Base-by-base conservation (phyloP, 306 rosid genomes). In the Gleditsia sinensis region DNA sequence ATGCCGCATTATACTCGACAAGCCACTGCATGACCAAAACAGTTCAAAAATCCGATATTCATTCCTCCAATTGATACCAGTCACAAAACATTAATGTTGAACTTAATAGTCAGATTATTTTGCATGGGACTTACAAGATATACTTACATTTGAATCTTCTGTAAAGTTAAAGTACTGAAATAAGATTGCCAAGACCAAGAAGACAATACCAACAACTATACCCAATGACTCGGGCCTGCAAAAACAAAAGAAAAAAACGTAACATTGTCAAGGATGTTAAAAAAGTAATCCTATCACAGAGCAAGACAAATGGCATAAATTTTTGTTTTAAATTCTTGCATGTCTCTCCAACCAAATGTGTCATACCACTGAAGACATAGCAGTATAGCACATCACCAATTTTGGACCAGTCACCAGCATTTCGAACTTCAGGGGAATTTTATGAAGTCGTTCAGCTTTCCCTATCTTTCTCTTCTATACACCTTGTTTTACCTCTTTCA, bases 161-260 rank as follows among this genome's bases (percentile, higher is more conserved):
- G 96, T 84, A 82, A 92, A 90, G 86, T 94, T 91, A 78, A 92
- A 94, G 80, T 88, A 90, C 87, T 92, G 96, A 85, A 94, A 94
- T 67, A 90, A 71, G 81, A 90, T 88, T 75, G 88, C 87, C 80
- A 92, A 58, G 46, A 94, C 93, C 87, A 94, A 72, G 91, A 87
- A 94, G 69, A 89, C 90, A 80, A 90, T 86, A 71, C 90, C 95
- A 81, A 94, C 95, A 70, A 86, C 99, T 72, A 94, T 83, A 45
- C 99, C 97, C 87, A 94, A 75, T 12, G 97, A 90, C 81, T 94
- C 99, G 6, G 99, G 99, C 87, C 97, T 94, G 88, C 78, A 74
- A 65, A n/a, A n/a, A n/a, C n/a, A n/a, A n/a, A n/a, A n/a, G n/a
- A 81, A 37, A 25, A 75, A 75, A 75, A 42, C 36, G 51, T 67